Base-by-base conservation (phyloP, 148 eudicot species). In the Rhododendron kiyosumense region DNA sequence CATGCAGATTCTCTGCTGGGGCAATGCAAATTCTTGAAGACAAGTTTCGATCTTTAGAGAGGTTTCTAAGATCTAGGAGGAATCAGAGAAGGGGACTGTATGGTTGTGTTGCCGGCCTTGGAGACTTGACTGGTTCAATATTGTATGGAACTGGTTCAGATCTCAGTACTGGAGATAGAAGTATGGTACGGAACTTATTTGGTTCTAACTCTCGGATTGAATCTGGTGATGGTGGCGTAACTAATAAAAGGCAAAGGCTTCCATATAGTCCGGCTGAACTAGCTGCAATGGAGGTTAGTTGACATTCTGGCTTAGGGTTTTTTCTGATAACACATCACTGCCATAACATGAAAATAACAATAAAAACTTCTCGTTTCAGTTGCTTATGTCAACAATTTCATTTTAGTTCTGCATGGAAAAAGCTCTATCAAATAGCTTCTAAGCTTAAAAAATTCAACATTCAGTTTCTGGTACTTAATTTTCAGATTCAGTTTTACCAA, bases 81-180 rank as follows among this genome's bases (percentile, higher is more conserved):
- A 93, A 93, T 89, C 99, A 93, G 86, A 97, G 96, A 90, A 89
- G 99, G 85, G 99, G 99, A 87, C 92, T 97, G 28, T 97, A 97
- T 85, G 98, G 98, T 73, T 92, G 88, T 89, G 99, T 95, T 89
- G 95, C 96, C 85, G 96, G 98, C 81, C 90, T 97, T 65, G 98
- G 99, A 81, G 99, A 95, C 85, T 84, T 94, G 90, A 95, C 96
- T 9, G 98, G 98, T 84, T 97, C 99, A 59, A 94, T 97, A 83
- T 85, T 95, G 81, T 93, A 93, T 84, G 93, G 97, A 84, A 85
- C 93, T 63, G 89, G 92, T 89, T 82, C 95, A 84, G 93, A 91
- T 89, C 49, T 94, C n/a, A 93, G 89, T 65, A 89, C 89, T 87
- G 92, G 93, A 79, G 99, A 94, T 81, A 89, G 94, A 87, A 93